phyloP scores from a whole-genome alignment of 208 protist species.

The Crithidia bombi region DNA sequence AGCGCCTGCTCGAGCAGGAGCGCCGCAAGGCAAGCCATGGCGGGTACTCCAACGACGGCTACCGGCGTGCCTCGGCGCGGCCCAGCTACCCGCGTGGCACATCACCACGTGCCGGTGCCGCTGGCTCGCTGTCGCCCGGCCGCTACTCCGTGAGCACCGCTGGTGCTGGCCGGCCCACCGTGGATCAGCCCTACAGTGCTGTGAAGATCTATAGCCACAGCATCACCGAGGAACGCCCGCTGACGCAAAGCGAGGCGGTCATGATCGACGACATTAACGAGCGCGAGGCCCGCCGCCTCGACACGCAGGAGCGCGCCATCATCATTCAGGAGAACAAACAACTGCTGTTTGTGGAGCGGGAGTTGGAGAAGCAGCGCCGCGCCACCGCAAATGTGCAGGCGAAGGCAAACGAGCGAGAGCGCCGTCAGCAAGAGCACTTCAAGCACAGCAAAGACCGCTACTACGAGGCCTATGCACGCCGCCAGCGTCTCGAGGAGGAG shows the following conservation, averaged over 20 bases:
- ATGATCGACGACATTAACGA: conserved; percentile 68
- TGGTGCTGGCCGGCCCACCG: conserved; percentile 6
- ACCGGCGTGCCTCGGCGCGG: conserved; percentile 14
- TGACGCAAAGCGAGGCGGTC: conserved; percentile 40
- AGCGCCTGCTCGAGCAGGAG: conserved; percentile 35
- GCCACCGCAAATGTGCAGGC: conserved; percentile 29
- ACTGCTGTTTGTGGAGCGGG: conserved; percentile 39
- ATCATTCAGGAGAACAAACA: conserved; percentile 44
- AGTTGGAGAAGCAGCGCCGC: conserved; percentile 36
- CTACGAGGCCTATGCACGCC: conserved; percentile 30
- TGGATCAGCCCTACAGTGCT: conserved; percentile 31
- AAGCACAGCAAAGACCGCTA: conserved; percentile 37
- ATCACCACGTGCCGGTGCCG: conserved; percentile 17
- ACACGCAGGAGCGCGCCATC: conserved; percentile 43
- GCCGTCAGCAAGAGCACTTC: conserved; percentile 35
- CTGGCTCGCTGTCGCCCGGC: conserved; percentile 13
- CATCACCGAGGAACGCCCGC: conserved; percentile 41
- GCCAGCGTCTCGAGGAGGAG: conserved; percentile 33
- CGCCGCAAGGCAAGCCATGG: conserved; percentile 26
- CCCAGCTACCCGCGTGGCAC: conserved; percentile 26
- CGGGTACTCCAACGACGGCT: conserved; percentile 19
- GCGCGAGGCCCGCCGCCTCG: conserved; percentile 46
- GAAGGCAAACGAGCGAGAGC: conserved; percentile 34
- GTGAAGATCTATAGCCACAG: conserved; percentile 58
- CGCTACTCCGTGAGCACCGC: conserved; percentile 25